Evolutionary conservation across 2,329 filamentous ascomycete species (phyloP).

Genomic region (Mycosphaerelloides madeirae): DNA sequence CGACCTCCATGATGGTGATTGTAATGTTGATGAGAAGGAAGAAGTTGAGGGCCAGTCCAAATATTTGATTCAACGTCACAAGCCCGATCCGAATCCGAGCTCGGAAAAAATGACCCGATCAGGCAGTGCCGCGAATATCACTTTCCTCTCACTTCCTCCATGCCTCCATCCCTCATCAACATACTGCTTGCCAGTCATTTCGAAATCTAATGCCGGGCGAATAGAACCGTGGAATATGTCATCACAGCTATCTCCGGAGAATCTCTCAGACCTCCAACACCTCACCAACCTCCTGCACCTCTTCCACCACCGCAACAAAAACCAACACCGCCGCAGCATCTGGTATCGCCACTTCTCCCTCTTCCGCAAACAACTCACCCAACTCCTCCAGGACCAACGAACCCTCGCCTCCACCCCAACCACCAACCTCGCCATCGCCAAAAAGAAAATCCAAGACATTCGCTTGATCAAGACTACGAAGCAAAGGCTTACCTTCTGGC

Average conservation of each 20-base stretch:
- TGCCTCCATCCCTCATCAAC: no score
- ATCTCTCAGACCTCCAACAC: constrained; percentile 5
- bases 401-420: constrained; percentile 21
- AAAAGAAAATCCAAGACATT: constrained; percentile 23
- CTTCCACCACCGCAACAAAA: constrained; percentile 78
- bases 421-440: constrained; percentile 27
- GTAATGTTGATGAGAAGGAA: no score
- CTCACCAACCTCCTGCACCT: constrained; percentile 59
- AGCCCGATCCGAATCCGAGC: no score
- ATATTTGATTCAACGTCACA: no score
- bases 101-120: no score
- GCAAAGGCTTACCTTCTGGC: constrained; percentile 36
- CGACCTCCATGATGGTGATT: constrained; percentile 59
- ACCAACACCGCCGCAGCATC: constrained; percentile 74
- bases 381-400: constrained; percentile 44
- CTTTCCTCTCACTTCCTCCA: no score
- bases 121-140: no score
- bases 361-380: constrained; percentile 61
- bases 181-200: no score
- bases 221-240: no score
- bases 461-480: constrained; percentile 19
- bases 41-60: no score
- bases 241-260: no score
- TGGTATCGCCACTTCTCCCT: constrained; percentile 77
- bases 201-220: no score